Conservation (phyloP, 495 filamentous ascomycete species). For the Hypoxylon cercidicola region DNA sequence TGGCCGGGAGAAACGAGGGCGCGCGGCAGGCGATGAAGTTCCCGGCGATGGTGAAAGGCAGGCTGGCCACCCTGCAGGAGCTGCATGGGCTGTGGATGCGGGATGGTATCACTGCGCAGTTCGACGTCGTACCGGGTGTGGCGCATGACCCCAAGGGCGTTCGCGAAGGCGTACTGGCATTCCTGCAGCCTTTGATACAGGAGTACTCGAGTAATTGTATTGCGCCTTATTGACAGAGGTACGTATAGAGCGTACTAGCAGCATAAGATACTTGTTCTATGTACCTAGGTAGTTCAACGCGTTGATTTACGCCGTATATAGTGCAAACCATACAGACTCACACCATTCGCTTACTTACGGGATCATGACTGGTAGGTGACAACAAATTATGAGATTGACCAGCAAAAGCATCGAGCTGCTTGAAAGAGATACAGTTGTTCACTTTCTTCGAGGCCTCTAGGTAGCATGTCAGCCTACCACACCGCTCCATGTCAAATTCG, state of each 20-base stretch:
- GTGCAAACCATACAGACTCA: no score
- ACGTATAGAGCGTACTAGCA: no score
- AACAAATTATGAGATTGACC: neutral
- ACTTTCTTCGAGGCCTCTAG: no score
- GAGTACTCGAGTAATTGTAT: neutral
- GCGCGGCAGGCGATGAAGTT: neutral
- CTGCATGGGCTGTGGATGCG: slow-evolving; percentile 29
- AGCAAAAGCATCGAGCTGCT: no score
- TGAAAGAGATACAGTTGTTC: no score
- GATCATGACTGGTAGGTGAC: neutral
- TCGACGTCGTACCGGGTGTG: slow-evolving; percentile 34
- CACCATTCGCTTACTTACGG: no score
- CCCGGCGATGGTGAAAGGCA: slow-evolving; percentile 17
- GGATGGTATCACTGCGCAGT: slow-evolving; percentile 28
- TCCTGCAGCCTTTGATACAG: slow-evolving; percentile 25
- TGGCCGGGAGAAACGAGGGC: neutral
- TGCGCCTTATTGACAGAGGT: neutral
- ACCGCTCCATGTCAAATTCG: no score
- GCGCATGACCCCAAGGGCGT: slow-evolving; percentile 30
- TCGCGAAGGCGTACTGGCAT: slow-evolving; percentile 26
- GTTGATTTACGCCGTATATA: no score
- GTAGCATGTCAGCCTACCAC: no score
- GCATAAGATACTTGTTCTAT: no score
- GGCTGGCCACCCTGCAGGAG: slow-evolving; percentile 23
- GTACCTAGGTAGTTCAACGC: no score